Evolutionary conservation across 1,284 basidiomycete genomes (phyloP), one percentile per base, ranked within the genome.

Genomic region (Uromyces viciae-fabae): DNA sequence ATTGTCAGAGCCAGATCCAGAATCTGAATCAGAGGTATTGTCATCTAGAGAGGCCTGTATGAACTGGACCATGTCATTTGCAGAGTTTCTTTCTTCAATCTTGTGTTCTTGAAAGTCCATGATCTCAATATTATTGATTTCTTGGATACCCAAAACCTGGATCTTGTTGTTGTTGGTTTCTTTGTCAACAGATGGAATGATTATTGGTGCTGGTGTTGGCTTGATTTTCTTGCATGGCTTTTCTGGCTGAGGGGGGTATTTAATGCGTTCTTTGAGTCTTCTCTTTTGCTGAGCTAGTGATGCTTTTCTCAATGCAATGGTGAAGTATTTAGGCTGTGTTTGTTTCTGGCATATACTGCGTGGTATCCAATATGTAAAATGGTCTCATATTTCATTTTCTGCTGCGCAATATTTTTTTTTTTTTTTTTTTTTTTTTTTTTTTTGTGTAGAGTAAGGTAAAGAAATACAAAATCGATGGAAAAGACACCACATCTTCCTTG

Each of bases 41-140:
- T 31, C 54, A 56, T 56, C 31, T 19, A 33, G 5, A 25, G 36
- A 25, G 4, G 58, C 28, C 31, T 33, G 14, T 14, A 62, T 25
- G 36, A 62, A 33, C 58, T 62, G 58, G 25, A 62, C 25, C 9
- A 62, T 31, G 36, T 62, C 25, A 31, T 62, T 62, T 31, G 58
- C 58, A 33, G 31, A 33, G 36, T 62, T 33, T 33, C 58, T 62
- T 19, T 62, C n/a, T 62, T 62, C 58, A 62, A 62, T 62, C 58
- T 62, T 33, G 14, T n/a, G n/a, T 7, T 31, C n/a, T 62, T 62
- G 58, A 62, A 62, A 31, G 19, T 28, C 17, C 7, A 33, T 33
- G 14, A 28, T 62, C 25, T 62, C 58, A n/a, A 33, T 19, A 62
- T 62, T 33, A 5, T 8, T 3, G 28, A 62, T 31, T 22, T 7